A percentile compares a stretch with the other conserved stretches of the same genome.
Evolutionary conservation across 257 asterid genomes (phyloP).

Genomic region (Haberlea rhodopensis): DNA sequence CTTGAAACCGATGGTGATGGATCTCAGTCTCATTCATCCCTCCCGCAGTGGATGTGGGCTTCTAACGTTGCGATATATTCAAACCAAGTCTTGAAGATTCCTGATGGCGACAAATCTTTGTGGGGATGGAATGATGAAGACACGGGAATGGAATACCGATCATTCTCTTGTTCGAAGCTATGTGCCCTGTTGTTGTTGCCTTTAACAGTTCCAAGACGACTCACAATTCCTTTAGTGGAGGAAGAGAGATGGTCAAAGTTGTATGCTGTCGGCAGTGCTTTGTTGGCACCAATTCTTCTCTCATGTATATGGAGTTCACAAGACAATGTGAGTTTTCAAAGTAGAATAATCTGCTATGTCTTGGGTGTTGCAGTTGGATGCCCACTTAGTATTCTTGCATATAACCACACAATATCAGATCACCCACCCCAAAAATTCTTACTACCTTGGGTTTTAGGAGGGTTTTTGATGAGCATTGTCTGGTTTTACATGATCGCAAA

Average conservation of each 20-base stretch:
- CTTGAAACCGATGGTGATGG: constrained; percentile 48
- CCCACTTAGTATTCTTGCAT: constrained; percentile 50
- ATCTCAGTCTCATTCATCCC: constrained; percentile 47
- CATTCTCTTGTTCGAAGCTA: constrained; percentile 63
- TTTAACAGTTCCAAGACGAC: constrained; percentile 69
- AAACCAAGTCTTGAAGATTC: constrained; percentile 55
- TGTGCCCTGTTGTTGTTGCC: constrained; percentile 68
- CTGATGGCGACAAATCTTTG: constrained; percentile 61
- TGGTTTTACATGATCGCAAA: constrained; percentile 97
- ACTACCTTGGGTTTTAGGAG: constrained; percentile 85
- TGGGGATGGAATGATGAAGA: constrained; percentile 97
- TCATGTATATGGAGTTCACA: constrained; percentile 64
- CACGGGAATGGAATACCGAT: constrained; percentile 34
- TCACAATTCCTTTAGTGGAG: constrained; percentile 85
- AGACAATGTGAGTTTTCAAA: constrained; percentile 40
- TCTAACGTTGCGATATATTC: constrained; percentile 94
- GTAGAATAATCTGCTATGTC: constrained; percentile 41
- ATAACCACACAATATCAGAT: constrained; percentile 60
- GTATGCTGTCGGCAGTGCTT: constrained; percentile 69
- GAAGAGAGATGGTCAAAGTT: constrained; percentile 79
- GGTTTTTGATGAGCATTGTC: constrained; percentile 87
- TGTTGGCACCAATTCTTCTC: constrained; percentile 73
- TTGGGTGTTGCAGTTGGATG: constrained; percentile 58
- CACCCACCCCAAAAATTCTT: constrained; percentile 69
- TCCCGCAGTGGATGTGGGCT: constrained; percentile 99